A percentile compares a stretch with the other conserved stretches of the same genome.
Conservation (phyloP, 495 filamentous ascomycete species). For the Diplogelasinospora grovesii region DNA sequence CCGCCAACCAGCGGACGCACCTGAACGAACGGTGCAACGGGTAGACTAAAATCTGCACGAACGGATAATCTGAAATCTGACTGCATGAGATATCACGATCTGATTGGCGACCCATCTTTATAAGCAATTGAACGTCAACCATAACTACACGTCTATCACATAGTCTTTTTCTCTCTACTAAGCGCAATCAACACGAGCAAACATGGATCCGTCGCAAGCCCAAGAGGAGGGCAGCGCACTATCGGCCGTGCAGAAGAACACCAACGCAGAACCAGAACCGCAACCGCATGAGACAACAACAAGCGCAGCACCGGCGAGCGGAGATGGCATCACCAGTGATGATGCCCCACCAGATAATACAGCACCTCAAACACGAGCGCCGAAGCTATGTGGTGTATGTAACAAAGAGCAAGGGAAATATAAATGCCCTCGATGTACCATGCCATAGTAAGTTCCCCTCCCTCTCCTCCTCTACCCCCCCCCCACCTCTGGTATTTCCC, state of each 20-base stretch:
- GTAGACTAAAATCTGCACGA: not conserved
- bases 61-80: too few species aligned
- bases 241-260: not conserved
- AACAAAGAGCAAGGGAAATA: slow-evolving; percentile 51
- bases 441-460: slow-evolving; percentile 51
- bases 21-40: too few species aligned
- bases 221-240: not conserved
- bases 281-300: not conserved
- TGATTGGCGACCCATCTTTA: too few species aligned
- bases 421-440: slow-evolving; percentile 57
- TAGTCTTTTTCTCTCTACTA: not conserved
- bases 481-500: not conserved
- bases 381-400: slow-evolving; percentile 52
- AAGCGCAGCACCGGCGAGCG: too few species aligned
- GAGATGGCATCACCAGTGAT: not conserved
- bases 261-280: not conserved
- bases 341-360: not conserved
- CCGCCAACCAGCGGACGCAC: too few species aligned
- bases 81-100: too few species aligned
- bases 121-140: too few species aligned
- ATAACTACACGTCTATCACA: not conserved
- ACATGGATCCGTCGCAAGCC: not conserved
- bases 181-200: too few species aligned
- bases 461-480: not conserved
- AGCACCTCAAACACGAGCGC: slow-evolving; percentile 5